These are phyloP conservation scores for Aspergillus awamori DNA, from an alignment of 2,329 filamentous ascomycete species.

Conservation along the genomic window DNA sequence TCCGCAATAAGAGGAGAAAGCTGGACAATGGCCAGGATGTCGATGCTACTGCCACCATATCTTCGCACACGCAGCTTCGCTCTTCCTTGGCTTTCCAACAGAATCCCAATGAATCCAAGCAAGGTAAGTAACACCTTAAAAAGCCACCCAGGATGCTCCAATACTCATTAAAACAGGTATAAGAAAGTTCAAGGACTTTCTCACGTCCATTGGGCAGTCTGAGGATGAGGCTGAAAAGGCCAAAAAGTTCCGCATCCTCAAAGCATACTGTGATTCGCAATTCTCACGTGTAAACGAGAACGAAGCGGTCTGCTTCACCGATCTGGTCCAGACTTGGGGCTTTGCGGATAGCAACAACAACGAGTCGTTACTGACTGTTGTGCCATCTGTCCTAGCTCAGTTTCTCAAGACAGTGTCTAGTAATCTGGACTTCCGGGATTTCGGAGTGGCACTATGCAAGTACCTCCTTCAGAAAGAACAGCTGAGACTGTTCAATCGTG, in stretches of 20 bases:
- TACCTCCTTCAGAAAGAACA: conserved; percentile 80
- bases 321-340: conserved; percentile 86
- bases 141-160: neutral
- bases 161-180: conserved; percentile 36
- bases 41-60: conserved; percentile 31
- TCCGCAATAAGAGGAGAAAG: conserved; percentile 45
- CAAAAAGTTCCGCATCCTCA: conserved; percentile 47
- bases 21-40: conserved; percentile 32
- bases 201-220: conserved; percentile 41
- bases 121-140: conserved; percentile 55
- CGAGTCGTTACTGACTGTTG: conserved; percentile 77
- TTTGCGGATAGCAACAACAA: conserved; percentile 79
- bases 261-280: conserved; percentile 57
- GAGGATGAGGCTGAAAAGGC: conserved; percentile 41
- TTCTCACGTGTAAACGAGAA: conserved; percentile 51
- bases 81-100: conserved; percentile 72
- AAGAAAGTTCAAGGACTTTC: conserved; percentile 49
- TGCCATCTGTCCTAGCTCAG: conserved; percentile 78
- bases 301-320: conserved; percentile 68
- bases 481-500: conserved; percentile 76
- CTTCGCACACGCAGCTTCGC: conserved; percentile 65
- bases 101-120: conserved; percentile 61
- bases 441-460: conserved; percentile 77
- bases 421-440: conserved; percentile 71
- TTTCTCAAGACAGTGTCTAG: conserved; percentile 77